These are phyloP conservation scores for Byssothecium circinans DNA, from an alignment of 2,329 filamentous ascomycete genomes.

Conservation along the genomic window DNA sequence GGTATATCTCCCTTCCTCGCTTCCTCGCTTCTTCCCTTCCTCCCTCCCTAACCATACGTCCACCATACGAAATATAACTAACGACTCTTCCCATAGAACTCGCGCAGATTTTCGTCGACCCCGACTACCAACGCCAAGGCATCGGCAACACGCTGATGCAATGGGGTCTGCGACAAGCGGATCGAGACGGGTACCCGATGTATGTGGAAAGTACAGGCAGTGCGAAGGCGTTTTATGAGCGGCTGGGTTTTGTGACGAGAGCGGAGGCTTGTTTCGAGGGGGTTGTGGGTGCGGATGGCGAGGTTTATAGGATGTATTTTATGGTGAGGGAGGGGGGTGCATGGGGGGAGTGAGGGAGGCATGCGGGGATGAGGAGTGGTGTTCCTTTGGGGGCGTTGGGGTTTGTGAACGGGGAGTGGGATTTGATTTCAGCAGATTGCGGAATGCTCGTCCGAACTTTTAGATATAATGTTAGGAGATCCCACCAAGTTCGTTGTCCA, in stretches of 20 bases:
- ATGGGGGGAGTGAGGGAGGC: background rate
- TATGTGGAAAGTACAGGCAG: constrained; percentile 17
- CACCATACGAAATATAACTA: background rate
- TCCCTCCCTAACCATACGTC: too few species aligned
- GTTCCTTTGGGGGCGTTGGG: too few species aligned
- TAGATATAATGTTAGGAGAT: too few species aligned
- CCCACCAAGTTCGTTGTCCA: too few species aligned
- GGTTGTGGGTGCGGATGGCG: constrained; percentile 1
- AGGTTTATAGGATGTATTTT: constrained; percentile 3
- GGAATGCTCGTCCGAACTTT: too few species aligned
- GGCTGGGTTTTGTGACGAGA: constrained; percentile 6
- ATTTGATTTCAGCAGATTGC: too few species aligned
- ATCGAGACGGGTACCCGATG: constrained; percentile 14
- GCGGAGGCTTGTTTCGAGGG: background rate
- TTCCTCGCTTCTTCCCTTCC: background rate
- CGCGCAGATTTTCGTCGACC: constrained; percentile 15
- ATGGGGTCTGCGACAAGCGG: constrained; percentile 15
- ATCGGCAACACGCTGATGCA: constrained; percentile 18
- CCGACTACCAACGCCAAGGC: constrained; percentile 19
- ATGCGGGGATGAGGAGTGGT: too few species aligned
- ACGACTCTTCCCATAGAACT: constrained; percentile 10
- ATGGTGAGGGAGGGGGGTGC: background rate
- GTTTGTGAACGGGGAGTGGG: too few species aligned
- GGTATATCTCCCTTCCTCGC: constrained; percentile 8
- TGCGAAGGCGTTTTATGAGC: constrained; percentile 17